Base-by-base conservation (phyloP, 345 rosid genomes). In the Atalantia buxifolia region DNA sequence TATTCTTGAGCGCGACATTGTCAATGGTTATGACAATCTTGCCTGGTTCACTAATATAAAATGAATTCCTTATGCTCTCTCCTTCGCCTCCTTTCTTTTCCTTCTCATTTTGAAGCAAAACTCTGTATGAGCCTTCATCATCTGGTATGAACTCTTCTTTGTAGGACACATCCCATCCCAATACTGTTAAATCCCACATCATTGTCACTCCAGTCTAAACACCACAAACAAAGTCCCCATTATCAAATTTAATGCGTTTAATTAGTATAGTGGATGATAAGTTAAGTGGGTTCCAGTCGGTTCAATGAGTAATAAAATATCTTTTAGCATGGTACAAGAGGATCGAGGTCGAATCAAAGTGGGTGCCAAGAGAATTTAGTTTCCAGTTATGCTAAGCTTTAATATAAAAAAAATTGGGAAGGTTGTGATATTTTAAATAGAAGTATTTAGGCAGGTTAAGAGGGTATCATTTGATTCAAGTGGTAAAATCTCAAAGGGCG, bases 131-230 rank as follows among this genome's bases (percentile, higher is more conserved):
- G 16, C 95, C 90, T 66, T 91, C 95, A 60, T 89, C 92, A 2
- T 87, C 86, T 0, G 91, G 95, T 33, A 89, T 64, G 87, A 91
- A 90, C 82, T 86, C 86, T 68, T 91, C 92, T 83, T 81, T 88
- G 80, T 81, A 88, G 4, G 40, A 10, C 63, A 87, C 87, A 2
- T 88, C 89, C 90, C 91, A 83, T 81, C 90, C 92, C 24, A 87
- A 86, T 71, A 87, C 88, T 0, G 88, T 84, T 22, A 85, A 64
- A 42, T 91, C 92, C 94, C 91, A 89, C 0, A 73, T 57, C 31
- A 88, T 27, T 7, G 88, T 88, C 38, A 85, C 84, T 35, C 92
- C 93, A 9, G n/a, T 81, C 92, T 89, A 21, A 55, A 64, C 19
- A 64, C 6, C n/a, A 25, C 35, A 35, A 42, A 25, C 30, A 3